Base-by-base conservation (phyloP, 2,329 filamentous ascomycete genomes). In the Fusarium praegraminearum region DNA sequence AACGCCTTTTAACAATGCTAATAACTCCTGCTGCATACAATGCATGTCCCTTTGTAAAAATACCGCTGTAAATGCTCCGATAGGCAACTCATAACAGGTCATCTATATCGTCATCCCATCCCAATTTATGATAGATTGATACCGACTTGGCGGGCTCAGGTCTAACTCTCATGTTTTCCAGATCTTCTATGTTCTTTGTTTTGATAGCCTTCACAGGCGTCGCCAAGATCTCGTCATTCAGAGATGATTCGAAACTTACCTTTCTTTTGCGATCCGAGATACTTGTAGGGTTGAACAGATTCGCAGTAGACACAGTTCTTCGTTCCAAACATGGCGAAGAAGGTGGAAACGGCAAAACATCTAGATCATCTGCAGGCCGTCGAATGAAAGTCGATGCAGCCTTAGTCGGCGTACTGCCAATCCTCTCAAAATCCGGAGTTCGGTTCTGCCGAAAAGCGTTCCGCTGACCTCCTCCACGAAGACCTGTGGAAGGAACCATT, bases 101-200 rank as follows among this genome's bases (percentile, higher is more conserved):
- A 74, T 87, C 84, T 74, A 83, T 79, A 65, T 88, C 85, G 62
- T 87, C 83, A 72, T 88, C 85, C 87, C 87, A 89, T 46, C 87
- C 87, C 43, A 89, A 76, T 68, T 79, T 80, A 71, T 86, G 81
- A 70, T 86, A 89, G 53, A 89, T 85, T 13, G 84, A 85, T 66
- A 78, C 65, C 35, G 76, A 76, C 62, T 74, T 79, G 24, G 62
- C 13, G 22, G 43, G 47, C 52, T 69, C 57, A 13, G 62, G 51
- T 54, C 62, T 61, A 32, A 65, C 52, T 9, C 59, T 57, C 28
- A 58, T 54, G 30, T 70, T 44, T 28, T 56, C 56, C 22, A 55
- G 13, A 22, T 64, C 57, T 24, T 49, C 59, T 22, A 63, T 57
- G 8, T 28, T 68, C 65, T 56, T 56, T 24, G 56, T 45, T 72